phyloP scores from a whole-genome alignment of 371 early-diverging fungal genomes.

The Apophysomyces elegans region DNA sequence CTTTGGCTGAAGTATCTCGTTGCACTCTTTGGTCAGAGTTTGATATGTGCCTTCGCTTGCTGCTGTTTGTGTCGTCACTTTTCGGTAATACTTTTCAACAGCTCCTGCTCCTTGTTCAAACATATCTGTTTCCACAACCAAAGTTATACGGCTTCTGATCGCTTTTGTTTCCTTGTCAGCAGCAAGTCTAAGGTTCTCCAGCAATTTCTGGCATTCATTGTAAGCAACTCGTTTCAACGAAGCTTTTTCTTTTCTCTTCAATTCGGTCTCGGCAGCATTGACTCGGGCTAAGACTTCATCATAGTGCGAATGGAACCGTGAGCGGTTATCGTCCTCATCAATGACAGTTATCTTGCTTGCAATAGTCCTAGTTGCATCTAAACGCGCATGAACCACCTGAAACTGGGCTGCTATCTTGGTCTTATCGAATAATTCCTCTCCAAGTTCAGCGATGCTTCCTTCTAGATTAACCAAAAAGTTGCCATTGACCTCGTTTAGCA shows the following conservation, averaged over 20 bases:
- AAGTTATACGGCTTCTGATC: constrained; percentile 8
- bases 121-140: not conserved
- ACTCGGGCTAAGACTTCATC: not conserved
- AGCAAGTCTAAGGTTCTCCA: not conserved
- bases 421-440: not conserved
- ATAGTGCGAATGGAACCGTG: not conserved
- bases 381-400: not conserved
- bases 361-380: not conserved
- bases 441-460: not conserved
- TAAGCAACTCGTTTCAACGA: constrained; percentile 4
- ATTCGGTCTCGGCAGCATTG: not conserved
- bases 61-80: not conserved
- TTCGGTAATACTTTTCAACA: constrained; percentile 15
- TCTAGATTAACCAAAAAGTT: not conserved
- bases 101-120: not conserved
- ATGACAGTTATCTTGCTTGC: constrained; percentile 1
- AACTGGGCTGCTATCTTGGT: not conserved
- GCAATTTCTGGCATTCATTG: constrained; percentile 4
- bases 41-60: not conserved
- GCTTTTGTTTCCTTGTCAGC: constrained; percentile 4
- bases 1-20: constrained; percentile 2
- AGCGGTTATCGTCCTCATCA: not conserved
- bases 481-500: constrained; percentile 3
- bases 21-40: not conserved
- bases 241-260: constrained; percentile 2